phyloP scores from a whole-genome alignment of 495 filamentous ascomycete genomes.

The Aspergillus taichungensis region DNA sequence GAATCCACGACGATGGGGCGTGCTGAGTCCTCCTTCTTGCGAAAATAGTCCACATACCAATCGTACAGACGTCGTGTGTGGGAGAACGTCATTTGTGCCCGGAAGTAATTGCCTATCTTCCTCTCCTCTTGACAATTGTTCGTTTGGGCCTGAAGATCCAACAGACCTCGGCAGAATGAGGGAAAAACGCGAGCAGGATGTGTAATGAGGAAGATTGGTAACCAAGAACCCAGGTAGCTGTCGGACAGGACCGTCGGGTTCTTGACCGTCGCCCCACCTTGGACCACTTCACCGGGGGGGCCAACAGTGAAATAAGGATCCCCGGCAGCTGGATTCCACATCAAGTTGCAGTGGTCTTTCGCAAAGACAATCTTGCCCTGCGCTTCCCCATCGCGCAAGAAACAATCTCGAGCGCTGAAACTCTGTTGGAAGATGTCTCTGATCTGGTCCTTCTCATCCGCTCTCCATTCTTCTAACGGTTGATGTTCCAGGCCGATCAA shows the following conservation, averaged over 20 bases:
- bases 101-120: constrained; percentile 1
- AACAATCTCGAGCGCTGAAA: constrained; percentile 15
- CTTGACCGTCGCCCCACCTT: constrained; percentile 6
- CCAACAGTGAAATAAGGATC: background rate
- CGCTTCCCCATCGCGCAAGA: constrained; percentile 8
- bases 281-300: background rate
- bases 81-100: constrained; percentile 12
- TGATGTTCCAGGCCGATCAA: background rate
- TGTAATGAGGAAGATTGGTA: constrained; percentile 27
- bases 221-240: constrained; percentile 19
- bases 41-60: constrained; percentile 9
- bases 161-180: constrained; percentile 18
- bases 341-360: constrained; percentile 26
- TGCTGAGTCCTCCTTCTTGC: background rate
- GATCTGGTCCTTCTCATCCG: constrained; percentile 6
- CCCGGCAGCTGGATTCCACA: constrained; percentile 1
- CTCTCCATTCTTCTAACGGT: constrained; percentile 12
- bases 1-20: constrained; percentile 30
- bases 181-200: constrained; percentile 29
- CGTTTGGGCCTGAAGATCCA: constrained; percentile 1
- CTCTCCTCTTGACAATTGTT: background rate
- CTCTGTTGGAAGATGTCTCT: constrained; percentile 7
- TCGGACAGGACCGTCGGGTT: constrained; percentile 28
- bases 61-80: constrained; percentile 21
- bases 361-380: constrained; percentile 21